Evolutionary conservation across 208 protist genomes (phyloP).

Genomic region (Acanthamoeba sp.): DNA sequence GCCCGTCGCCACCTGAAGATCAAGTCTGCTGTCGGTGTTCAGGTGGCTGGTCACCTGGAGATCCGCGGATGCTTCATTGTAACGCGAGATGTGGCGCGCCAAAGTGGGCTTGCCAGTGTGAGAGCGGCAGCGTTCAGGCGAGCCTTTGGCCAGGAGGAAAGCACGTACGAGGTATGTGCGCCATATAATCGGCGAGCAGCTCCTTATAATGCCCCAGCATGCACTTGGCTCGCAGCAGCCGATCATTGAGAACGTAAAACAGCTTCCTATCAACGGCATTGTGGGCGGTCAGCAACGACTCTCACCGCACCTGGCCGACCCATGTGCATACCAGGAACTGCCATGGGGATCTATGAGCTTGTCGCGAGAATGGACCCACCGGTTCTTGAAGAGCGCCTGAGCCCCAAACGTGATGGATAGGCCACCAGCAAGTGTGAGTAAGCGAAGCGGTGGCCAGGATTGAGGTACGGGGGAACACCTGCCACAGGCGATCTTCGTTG

Average conservation of each 20-base stretch:
- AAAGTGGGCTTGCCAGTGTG: background rate
- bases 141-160: too few relatives aligned
- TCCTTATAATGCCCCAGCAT: background rate
- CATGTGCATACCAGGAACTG: background rate
- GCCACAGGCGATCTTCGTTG: conserved; percentile 23
- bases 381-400: conserved; percentile 15
- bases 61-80: too few relatives aligned
- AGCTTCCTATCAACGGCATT: background rate
- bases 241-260: conserved; percentile 16
- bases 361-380: conserved; percentile 18
- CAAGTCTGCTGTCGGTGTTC: too few relatives aligned
- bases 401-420: background rate
- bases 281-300: background rate
- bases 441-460: background rate
- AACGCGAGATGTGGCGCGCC: background rate
- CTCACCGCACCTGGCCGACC: too few relatives aligned
- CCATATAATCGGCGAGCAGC: background rate
- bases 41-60: too few relatives aligned
- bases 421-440: too few relatives aligned
- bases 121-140: background rate
- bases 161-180: background rate
- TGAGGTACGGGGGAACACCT: background rate
- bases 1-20: too few relatives aligned
- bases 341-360: background rate
- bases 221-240: conserved; percentile 8